These are phyloP conservation scores for Colletotrichum liriopes DNA, from an alignment of 2,329 filamentous ascomycete species.

Conservation along the genomic window DNA sequence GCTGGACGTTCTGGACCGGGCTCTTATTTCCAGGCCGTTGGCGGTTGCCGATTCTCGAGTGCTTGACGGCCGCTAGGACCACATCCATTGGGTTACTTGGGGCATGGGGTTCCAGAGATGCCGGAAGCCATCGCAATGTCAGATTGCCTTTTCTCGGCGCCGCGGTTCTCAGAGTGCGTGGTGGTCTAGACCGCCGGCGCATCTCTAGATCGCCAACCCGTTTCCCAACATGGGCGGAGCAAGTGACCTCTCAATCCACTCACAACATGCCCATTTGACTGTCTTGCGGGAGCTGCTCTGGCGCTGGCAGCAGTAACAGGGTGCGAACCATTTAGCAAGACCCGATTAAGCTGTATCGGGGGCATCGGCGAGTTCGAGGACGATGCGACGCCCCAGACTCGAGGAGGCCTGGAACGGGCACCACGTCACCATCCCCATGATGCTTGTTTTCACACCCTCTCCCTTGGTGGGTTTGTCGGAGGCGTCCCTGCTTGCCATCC, in stretches of 20 bases:
- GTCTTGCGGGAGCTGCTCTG: background rate
- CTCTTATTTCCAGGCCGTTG: background rate
- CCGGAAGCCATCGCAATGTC: background rate
- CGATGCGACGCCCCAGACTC: background rate
- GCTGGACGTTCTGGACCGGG: conserved; percentile 2
- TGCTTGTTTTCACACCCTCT: too few species aligned
- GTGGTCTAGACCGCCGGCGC: background rate
- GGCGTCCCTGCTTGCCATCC: background rate
- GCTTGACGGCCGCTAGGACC: too few species aligned
- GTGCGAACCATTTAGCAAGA: conserved; percentile 8
- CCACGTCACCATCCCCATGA: conserved; percentile 23
- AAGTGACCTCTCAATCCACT: background rate
- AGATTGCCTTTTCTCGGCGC: background rate
- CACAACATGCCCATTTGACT: background rate
- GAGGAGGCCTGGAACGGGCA: conserved; percentile 16
- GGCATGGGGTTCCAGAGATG: background rate
- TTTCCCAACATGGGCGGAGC: background rate
- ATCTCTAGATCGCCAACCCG: background rate
- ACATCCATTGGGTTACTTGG: background rate
- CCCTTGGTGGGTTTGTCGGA: background rate
- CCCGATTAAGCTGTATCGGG: background rate
- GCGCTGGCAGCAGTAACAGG: background rate
- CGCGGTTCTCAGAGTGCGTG: background rate
- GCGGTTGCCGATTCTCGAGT: background rate
- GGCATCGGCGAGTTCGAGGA: background rate